Evolutionary conservation across 169 alveolate genomes (phyloP).

Genomic region (Perkinsus chesapeaki): DNA sequence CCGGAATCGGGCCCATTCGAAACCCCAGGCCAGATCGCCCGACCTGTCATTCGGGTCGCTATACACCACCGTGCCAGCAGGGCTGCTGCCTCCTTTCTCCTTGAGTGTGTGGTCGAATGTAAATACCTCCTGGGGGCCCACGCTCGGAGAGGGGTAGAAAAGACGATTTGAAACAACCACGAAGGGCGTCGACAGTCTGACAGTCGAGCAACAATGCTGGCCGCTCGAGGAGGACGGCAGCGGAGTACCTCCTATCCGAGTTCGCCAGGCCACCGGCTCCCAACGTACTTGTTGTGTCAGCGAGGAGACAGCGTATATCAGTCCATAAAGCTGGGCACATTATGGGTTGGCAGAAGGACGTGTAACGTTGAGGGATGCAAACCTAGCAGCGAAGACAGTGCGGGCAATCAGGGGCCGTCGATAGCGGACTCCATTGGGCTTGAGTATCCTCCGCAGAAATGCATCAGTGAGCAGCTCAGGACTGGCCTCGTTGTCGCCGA

Average conservation of each 20-base stretch:
- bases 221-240: neutral
- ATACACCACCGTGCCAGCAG: too few relatives aligned
- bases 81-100: neutral
- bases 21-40: neutral
- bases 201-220: neutral
- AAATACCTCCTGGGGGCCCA: neutral
- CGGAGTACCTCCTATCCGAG: neutral
- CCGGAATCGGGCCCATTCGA: neutral
- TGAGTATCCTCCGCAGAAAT: constrained; percentile 31
- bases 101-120: neutral
- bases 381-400: neutral
- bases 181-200: neutral
- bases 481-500: constrained; percentile 74
- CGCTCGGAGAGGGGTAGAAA: neutral
- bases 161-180: neutral
- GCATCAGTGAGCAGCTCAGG: constrained; percentile 69
- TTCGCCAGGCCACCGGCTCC: neutral
- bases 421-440: constrained; percentile 39
- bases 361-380: neutral
- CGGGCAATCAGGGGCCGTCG: neutral
- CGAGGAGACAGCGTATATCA: neutral
- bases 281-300: neutral
- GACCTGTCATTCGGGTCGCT: neutral
- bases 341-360: neutral
- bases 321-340: neutral